These are phyloP conservation scores for Arthroderma uncinatum DNA, from an alignment of 2,329 filamentous ascomycete genomes.

Conservation along the genomic window DNA sequence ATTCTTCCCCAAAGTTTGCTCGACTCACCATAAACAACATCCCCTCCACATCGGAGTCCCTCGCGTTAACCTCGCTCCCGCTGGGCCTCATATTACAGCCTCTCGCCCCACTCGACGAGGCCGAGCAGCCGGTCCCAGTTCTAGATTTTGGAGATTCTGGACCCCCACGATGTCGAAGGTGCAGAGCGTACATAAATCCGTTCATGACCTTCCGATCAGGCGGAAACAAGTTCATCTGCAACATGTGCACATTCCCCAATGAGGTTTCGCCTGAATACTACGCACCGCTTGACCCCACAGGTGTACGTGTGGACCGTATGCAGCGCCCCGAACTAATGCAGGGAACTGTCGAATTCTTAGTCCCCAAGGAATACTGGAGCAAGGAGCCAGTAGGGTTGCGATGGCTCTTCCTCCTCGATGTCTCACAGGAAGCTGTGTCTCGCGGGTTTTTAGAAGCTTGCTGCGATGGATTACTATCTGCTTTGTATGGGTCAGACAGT, in stretches of 20 bases:
- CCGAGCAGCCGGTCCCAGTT: constrained; percentile 78
- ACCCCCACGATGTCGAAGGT: constrained; percentile 82
- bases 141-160: constrained; percentile 88
- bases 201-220: constrained; percentile 96
- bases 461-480: constrained; percentile 74
- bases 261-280: constrained; percentile 90
- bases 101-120: constrained; percentile 67
- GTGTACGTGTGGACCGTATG: constrained; percentile 74
- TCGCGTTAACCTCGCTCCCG: constrained; percentile 69
- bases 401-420: constrained; percentile 87
- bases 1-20: constrained; percentile 87
- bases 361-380: constrained; percentile 98
- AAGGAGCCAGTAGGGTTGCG: constrained; percentile 80
- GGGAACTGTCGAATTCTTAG: constrained; percentile 90
- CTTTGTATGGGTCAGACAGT: constrained; percentile 60
- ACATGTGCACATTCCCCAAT: constrained; percentile 95
- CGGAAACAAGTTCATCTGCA: constrained; percentile 94
- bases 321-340: constrained; percentile 80
- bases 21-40: constrained; percentile 90
- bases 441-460: constrained; percentile 84
- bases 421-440: constrained; percentile 81
- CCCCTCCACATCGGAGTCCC: constrained; percentile 66
- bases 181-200: constrained; percentile 93
- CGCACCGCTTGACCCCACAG: constrained; percentile 75
- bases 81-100: constrained; percentile 84